Evolutionary conservation across 2,329 filamentous ascomycete species (phyloP).

Genomic region (Alternaria sp.): DNA sequence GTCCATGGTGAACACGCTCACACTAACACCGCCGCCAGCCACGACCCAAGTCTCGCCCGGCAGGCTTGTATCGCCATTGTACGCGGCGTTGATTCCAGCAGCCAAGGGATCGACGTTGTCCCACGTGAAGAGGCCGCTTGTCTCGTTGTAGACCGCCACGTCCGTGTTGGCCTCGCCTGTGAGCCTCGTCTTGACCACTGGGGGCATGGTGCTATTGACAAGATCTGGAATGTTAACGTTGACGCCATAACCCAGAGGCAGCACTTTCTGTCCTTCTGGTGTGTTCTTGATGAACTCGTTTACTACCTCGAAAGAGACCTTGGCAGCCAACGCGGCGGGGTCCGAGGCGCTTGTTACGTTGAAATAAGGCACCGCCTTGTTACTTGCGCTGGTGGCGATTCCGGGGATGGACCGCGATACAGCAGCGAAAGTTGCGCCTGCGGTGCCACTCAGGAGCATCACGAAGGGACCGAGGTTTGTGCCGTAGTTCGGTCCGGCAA

Average conservation of each 20-base stretch:
- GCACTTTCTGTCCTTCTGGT: slow-evolving; percentile 33
- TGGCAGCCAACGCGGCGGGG: slow-evolving; percentile 54
- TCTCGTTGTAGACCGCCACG: slow-evolving; percentile 53
- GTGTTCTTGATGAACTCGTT: slow-evolving; percentile 53
- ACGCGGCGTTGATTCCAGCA: slow-evolving; percentile 58
- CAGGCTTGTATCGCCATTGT: slow-evolving; percentile 60
- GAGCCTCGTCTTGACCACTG: slow-evolving; percentile 57
- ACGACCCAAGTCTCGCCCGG: slow-evolving; percentile 60
- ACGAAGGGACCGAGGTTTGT: slow-evolving; percentile 62
- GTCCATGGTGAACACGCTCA: slow-evolving; percentile 60
- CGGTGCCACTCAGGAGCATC: slow-evolving; percentile 28
- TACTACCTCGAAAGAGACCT: slow-evolving; percentile 54
- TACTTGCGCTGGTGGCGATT: slow-evolving; percentile 57
- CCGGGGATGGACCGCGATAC: slow-evolving; percentile 58
- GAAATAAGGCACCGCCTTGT: slow-evolving; percentile 52
- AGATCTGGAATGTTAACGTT: slow-evolving; percentile 60
- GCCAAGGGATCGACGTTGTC: slow-evolving; percentile 57
- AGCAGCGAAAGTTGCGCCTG: slow-evolving; percentile 59
- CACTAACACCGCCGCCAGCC: slow-evolving; percentile 50
- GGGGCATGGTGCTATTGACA: slow-evolving; percentile 50
- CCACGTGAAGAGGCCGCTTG: slow-evolving; percentile 56
- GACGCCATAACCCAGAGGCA: slow-evolving; percentile 61
- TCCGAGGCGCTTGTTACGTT: slow-evolving; percentile 52
- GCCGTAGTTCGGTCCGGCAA: slow-evolving; percentile 64
- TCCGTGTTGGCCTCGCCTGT: slow-evolving; percentile 59